Evolutionary conservation across 208 protist genomes (phyloP).

Genomic region (Novymonas esmeraldas): DNA sequence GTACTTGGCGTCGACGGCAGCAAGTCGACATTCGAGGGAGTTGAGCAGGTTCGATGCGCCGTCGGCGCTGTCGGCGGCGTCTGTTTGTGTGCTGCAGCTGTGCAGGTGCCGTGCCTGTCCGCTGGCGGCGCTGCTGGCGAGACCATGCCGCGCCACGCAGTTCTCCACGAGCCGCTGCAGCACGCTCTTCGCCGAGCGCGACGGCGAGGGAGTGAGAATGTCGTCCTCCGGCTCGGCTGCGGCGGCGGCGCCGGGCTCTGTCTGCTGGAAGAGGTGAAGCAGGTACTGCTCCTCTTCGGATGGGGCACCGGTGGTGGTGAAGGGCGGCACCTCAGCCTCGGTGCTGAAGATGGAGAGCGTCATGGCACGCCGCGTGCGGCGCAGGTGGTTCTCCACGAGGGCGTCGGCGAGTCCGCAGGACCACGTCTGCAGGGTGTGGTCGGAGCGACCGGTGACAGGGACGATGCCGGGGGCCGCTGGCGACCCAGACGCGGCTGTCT

Average conservation of each 20-base stretch:
- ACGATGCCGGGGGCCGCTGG: not conserved
- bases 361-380: conserved; percentile 66
- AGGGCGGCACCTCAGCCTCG: conserved; percentile 76
- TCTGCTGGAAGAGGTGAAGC: conserved; percentile 40
- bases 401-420: conserved; percentile 62
- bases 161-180: conserved; percentile 57
- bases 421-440: conserved; percentile 45
- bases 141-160: conserved; percentile 14
- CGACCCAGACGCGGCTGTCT: not conserved
- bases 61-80: conserved; percentile 26
- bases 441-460: conserved; percentile 8
- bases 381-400: conserved; percentile 85
- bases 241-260: not conserved
- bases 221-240: conserved; percentile 28
- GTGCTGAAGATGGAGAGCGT: conserved; percentile 82
- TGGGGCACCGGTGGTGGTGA: conserved; percentile 41
- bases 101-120: conserved; percentile 26
- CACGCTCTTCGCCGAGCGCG: conserved; percentile 45
- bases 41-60: conserved; percentile 40
- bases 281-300: conserved; percentile 55
- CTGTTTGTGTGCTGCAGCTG: conserved; percentile 65
- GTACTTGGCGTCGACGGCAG: conserved; percentile 88
- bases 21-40: conserved; percentile 83
- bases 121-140: conserved; percentile 5
- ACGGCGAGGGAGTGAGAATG: conserved; percentile 13